Evolutionary conservation across 495 filamentous ascomycete species (phyloP).

Genomic region (Clohesyomyces aquaticus): DNA sequence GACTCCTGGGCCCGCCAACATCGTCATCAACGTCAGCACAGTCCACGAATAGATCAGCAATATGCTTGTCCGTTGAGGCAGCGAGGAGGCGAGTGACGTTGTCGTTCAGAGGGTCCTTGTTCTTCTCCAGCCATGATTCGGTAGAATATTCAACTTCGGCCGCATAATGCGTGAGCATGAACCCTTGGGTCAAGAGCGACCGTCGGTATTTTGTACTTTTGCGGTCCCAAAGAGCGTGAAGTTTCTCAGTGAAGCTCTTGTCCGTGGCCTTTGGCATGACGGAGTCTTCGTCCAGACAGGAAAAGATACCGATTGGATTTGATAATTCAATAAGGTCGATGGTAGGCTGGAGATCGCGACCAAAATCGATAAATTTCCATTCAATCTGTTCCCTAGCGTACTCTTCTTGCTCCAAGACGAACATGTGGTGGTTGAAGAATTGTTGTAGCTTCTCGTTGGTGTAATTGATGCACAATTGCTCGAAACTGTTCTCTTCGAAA

Average conservation of each 20-base stretch:
- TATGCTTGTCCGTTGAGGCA: conserved; percentile 76
- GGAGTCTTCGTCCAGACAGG: conserved; percentile 95
- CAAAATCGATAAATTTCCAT: conserved; percentile 99
- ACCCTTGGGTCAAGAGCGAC: conserved; percentile 86
- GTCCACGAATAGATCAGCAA: conserved; percentile 84
- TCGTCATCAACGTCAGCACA: conserved; percentile 78
- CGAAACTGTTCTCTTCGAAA: conserved; percentile 97
- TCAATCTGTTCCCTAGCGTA: conserved; percentile 98
- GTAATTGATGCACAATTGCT: conserved; percentile 99
- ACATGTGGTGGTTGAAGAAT: conserved; percentile 99
- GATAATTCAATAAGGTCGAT: conserved; percentile 96
- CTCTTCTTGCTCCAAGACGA: conserved; percentile 97
- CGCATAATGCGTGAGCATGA: conserved; percentile 98
- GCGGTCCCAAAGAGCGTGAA: conserved; percentile 94
- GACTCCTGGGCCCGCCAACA: conserved; percentile 65
- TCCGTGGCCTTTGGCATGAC: conserved; percentile 99
- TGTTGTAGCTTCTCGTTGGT: conserved; percentile 99
- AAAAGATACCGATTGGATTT: conserved; percentile 98
- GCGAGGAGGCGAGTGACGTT: conserved; percentile 90
- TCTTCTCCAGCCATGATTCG: conserved; percentile 96
- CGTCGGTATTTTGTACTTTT: conserved; percentile 92
- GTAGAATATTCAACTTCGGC: conserved; percentile 98
- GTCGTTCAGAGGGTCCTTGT: conserved; percentile 98
- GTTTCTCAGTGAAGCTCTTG: conserved; percentile 94
- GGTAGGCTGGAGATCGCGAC: conserved; percentile 94